A percentile compares a stretch with the other conserved stretches of the same genome.
These are phyloP conservation scores for Epichloe scottii DNA, from an alignment of 2,329 filamentous ascomycete genomes.

Conservation along the genomic window DNA sequence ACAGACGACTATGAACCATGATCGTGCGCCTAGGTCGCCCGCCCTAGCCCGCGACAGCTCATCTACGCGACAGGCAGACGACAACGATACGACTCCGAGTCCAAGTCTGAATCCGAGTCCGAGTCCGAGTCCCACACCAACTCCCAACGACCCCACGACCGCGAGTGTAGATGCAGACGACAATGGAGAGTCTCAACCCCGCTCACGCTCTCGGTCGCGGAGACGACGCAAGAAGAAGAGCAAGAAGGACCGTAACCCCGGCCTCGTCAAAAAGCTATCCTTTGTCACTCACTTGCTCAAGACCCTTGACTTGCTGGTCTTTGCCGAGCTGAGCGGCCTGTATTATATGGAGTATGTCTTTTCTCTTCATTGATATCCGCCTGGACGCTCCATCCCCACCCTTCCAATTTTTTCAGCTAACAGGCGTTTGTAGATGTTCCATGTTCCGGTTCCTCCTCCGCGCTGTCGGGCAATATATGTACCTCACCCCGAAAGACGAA, in stretches of 20 bases:
- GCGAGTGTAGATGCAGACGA: conserved; percentile 1
- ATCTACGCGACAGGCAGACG: conserved; percentile 3
- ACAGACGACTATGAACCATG: conserved; percentile 38
- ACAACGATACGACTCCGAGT: neutral
- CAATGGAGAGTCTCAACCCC: conserved; percentile 8
- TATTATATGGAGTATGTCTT: conserved; percentile 57
- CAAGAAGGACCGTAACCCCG: conserved; percentile 25
- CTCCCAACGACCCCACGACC: conserved; percentile 4
- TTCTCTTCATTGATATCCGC: neutral
- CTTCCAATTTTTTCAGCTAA: too few species aligned
- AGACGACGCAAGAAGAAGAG: conserved; percentile 24
- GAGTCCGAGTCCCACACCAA: neutral
- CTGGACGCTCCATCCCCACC: neutral
- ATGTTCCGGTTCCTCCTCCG: conserved; percentile 50
- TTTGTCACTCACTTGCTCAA: conserved; percentile 48
- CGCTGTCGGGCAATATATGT: conserved; percentile 46
- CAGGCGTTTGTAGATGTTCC: conserved; percentile 39
- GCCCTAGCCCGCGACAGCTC: conserved; percentile 17
- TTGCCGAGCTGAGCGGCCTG: conserved; percentile 50
- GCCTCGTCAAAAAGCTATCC: conserved; percentile 44
- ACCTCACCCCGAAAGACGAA: conserved; percentile 50
- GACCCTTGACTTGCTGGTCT: conserved; percentile 50
- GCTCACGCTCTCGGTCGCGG: conserved; percentile 16
- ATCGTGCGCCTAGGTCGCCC: conserved; percentile 29
- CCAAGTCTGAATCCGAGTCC: neutral